phyloP scores from a whole-genome alignment of 2,329 filamentous ascomycete species.

The Lecanicillium sp. region DNA sequence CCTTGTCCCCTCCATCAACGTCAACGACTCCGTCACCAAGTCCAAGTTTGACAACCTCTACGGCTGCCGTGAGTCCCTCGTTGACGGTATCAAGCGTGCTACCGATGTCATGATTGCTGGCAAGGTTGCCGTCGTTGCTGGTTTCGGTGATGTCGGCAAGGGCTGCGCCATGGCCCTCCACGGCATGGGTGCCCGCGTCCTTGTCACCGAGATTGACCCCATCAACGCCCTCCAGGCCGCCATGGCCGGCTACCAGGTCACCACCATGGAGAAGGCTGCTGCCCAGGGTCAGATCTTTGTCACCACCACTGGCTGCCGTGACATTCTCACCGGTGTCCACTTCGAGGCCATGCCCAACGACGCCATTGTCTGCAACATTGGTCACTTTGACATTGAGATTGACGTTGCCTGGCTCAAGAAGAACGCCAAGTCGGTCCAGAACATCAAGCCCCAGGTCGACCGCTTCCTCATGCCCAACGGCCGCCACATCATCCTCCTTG shows the following conservation, averaged over 20 bases:
- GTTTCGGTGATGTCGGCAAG: conserved; percentile 99
- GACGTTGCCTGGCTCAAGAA: conserved; percentile 99
- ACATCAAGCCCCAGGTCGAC: conserved; percentile 99
- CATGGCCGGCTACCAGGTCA: conserved; percentile 94
- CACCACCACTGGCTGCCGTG: conserved; percentile 97
- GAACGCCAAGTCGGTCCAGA: conserved; percentile 86
- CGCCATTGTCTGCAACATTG: conserved; percentile 99
- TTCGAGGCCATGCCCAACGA: conserved; percentile 96
- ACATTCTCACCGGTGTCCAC: conserved; percentile 87
- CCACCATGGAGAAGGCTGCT: conserved; percentile 96
- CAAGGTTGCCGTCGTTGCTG: conserved; percentile 95
- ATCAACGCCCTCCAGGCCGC: conserved; percentile 99
- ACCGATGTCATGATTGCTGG: conserved; percentile 99
- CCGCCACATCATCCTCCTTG: conserved; percentile 95
- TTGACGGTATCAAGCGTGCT: conserved; percentile 99
- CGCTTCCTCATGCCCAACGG: conserved; percentile 91
- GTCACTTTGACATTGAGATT: conserved; percentile 99
- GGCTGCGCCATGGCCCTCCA: conserved; percentile 92
- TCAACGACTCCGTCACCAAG: conserved; percentile 99
- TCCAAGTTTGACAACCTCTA: conserved; percentile 99
- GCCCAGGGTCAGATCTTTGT: conserved; percentile 91
- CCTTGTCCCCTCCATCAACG: conserved; percentile 93
- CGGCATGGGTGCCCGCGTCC: conserved; percentile 93
- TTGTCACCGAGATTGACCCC: conserved; percentile 95
- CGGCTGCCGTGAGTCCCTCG: conserved; percentile 96